phyloP scores from a whole-genome alignment of 805 yeast genomes.

The Candida gorgasii region DNA sequence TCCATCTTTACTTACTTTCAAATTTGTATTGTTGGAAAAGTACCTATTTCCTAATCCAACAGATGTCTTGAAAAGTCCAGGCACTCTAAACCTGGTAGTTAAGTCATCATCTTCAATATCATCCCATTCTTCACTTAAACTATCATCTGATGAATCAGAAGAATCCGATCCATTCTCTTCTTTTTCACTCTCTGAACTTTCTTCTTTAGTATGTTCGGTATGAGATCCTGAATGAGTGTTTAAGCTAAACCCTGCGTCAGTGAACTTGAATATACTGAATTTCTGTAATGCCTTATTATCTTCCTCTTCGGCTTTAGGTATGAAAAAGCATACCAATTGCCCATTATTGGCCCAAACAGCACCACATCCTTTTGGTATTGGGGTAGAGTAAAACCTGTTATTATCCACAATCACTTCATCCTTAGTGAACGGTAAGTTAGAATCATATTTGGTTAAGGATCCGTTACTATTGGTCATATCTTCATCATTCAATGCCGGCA shows the following conservation, averaged over 20 bases:
- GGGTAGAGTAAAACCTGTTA: conserved; percentile 68
- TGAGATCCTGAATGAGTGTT: conserved; percentile 15
- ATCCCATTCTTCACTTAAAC: conserved; percentile 69
- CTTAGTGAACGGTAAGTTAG: conserved; percentile 3
- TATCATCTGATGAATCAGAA: conserved; percentile 47
- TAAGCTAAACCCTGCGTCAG: conserved; percentile 53
- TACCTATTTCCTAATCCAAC: conserved; percentile 40
- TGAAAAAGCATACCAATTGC: conserved; percentile 77
- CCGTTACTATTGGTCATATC: conserved; percentile 26
- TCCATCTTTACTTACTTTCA: conserved; percentile 23
- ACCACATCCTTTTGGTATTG: conserved; percentile 92
- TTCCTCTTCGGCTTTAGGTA: conserved; percentile 42
- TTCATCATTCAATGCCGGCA: conserved; percentile 43
- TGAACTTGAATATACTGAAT: conserved; percentile 44
- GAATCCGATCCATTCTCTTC: conserved; percentile 18
- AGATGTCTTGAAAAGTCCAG: conserved; percentile 48
- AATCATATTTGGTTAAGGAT: conserved; percentile 14
- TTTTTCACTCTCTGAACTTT: conserved; percentile 21
- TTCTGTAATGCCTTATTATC: conserved; percentile 45
- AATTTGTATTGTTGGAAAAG: conserved; percentile 21
- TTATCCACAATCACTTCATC: conserved; percentile 3
- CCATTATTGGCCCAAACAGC: conserved; percentile 86
- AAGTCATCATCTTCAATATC: conserved; percentile 61
- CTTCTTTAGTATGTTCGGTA: conserved; percentile 3
- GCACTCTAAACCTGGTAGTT: conserved; percentile 45